Evolutionary conservation across 306 rosid genomes (phyloP), one percentile per base, ranked within the genome.

Genomic region (Begonia loranthoides): DNA sequence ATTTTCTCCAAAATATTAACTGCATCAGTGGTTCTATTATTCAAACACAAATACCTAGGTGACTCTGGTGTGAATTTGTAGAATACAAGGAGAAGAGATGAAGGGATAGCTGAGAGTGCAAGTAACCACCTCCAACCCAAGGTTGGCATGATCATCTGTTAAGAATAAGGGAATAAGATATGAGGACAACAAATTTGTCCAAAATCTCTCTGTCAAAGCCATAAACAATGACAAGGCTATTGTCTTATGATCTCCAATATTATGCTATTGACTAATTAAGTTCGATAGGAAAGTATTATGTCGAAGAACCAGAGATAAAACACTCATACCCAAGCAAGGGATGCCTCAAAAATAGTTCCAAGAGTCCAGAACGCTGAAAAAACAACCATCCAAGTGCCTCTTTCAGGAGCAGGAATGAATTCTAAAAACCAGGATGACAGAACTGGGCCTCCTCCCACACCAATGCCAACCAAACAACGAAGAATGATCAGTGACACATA

Each of bases 81-180:
- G 77, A 90, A 90, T 19, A 90, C 15, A 49, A 90, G 95, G 52
- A 90, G 99, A 60, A 82, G 75, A 10, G 82, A 65, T 4, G 99
- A 76, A 22, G 99, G 99, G 52, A 90, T 60, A 39, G 95, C 66
- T 58, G 99, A 90, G 22, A 86, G 60, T 28, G 77, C 95, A 68
- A 90, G 95, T 53, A 86, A 75, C 95, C 95, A 86, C 75, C 99
- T 90, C 99, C 99, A 86, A 47, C 99, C 99, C 60, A 90, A 61
- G 50, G 54, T 74, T 60, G 99, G 99, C 99, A 90, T 86, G 71
- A 90, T 65, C 68, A 76, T 56, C 99, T 90, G 86, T 74, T 72
- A 68, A 45, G 52, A 60, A 63, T 24, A 58, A 62, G 61, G 61
- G 60, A 44, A 68, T 57, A 59, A 11, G 22, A 58, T 50, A 67